Percentiles rank a stretch among this genome's conserved stretches.
phyloP scores from a whole-genome alignment of 345 rosid genomes.

The Diplotaxis tenuifolia region DNA sequence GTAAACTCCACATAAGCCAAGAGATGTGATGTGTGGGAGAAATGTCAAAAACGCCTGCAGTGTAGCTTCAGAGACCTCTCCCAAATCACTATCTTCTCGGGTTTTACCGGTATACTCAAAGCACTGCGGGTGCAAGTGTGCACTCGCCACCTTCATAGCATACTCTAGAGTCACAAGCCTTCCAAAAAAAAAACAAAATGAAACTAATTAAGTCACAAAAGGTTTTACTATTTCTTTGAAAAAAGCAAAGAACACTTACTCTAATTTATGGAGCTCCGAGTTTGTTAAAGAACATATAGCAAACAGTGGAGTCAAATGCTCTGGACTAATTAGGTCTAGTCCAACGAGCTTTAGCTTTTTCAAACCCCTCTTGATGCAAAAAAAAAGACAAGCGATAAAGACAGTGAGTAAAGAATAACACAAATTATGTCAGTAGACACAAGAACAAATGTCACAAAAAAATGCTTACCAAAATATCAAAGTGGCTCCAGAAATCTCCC shows the following conservation, averaged over 20 bases:
- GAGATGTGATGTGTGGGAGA: neutral
- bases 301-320: neutral
- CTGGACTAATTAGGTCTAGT: neutral
- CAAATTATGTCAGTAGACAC: neutral
- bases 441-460: neutral
- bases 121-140: neutral
- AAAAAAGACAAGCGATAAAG: neutral
- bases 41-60: neutral
- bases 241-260: neutral
- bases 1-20: neutral
- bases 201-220: neutral
- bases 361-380: neutral
- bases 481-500: neutral
- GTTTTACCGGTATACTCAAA: neutral
- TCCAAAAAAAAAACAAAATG: neutral
- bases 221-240: neutral
- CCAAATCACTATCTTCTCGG: neutral
- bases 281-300: neutral
- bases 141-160: neutral
- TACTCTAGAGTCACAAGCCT: neutral
- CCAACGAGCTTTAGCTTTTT: neutral
- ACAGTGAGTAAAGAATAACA: neutral
- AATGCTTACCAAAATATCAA: neutral
- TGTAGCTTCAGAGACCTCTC: neutral
- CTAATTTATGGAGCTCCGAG: neutral